Percentiles rank a stretch among this genome's conserved stretches.
These are phyloP conservation scores for Ceratocystis variospora DNA, from an alignment of 2,329 filamentous ascomycete species.

Conservation along the genomic window DNA sequence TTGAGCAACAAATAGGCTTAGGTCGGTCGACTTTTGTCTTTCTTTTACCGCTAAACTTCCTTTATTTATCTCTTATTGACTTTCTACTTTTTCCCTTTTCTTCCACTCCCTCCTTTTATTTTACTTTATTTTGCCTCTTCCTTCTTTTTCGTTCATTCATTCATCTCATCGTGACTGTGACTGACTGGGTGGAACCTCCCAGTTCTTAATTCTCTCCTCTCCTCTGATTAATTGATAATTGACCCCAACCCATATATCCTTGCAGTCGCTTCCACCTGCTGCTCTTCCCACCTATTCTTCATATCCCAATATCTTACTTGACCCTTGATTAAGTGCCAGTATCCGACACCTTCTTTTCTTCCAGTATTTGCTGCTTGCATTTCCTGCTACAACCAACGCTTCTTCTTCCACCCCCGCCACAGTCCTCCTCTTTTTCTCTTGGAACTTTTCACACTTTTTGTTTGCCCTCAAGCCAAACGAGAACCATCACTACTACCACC, in stretches of 20 bases:
- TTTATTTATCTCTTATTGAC: neutral
- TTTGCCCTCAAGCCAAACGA: neutral
- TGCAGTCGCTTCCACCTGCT: neutral
- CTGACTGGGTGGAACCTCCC: neutral
- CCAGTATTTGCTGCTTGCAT: neutral
- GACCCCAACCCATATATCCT: neutral
- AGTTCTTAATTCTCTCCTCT: neutral
- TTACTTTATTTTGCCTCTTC: neutral
- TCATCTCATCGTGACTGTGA: neutral
- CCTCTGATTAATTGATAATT: neutral
- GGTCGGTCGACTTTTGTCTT: neutral
- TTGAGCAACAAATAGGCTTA: too few relatives aligned
- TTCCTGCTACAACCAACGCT: neutral
- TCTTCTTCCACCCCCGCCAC: neutral
- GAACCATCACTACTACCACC: neutral
- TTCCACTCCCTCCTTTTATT: neutral
- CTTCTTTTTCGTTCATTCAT: neutral
- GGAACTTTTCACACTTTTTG: neutral
- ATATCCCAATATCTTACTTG: constrained; percentile 3
- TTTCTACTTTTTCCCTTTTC: neutral
- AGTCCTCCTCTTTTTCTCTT: neutral
- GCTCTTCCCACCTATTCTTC: neutral
- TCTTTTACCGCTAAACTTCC: neutral
- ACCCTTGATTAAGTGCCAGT: neutral
- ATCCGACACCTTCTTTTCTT: neutral